Conservation (phyloP, 192 early-diverging fungal genomes). For the Allomyces macrogynus region DNA sequence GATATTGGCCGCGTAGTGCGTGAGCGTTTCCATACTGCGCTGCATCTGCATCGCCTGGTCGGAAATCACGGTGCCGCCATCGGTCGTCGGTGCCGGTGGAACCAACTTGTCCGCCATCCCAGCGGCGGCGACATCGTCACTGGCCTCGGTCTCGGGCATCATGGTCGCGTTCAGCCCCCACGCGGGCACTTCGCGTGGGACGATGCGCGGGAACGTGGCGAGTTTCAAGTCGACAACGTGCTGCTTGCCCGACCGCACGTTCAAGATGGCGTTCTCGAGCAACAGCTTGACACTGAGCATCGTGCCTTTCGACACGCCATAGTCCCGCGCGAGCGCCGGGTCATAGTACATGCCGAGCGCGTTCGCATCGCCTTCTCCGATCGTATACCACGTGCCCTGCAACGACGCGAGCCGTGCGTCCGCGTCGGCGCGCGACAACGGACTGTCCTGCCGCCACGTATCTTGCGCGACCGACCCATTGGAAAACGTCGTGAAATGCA, state of each 20-base stretch:
- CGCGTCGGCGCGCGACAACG: too few relatives aligned
- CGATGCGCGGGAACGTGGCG: not conserved
- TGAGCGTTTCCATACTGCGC: not conserved
- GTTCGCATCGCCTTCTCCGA: not conserved
- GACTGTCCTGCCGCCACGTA: too few relatives aligned
- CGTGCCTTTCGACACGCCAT: not conserved
- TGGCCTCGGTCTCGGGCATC: not conserved
- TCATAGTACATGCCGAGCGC: not conserved
- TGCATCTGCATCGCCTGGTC: not conserved
- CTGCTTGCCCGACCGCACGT: not conserved
- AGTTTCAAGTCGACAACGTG: not conserved
- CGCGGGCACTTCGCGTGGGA: not conserved
- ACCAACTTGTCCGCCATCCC: not conserved
- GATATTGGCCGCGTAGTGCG: slow-evolving; percentile 1
- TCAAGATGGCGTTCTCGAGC: not conserved
- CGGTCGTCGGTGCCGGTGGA: not conserved
- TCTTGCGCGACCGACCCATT: not conserved
- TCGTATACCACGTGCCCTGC: not conserved
- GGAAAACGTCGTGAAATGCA: not conserved
- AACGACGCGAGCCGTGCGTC: not conserved
- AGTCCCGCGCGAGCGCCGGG: not conserved
- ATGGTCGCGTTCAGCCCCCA: not conserved
- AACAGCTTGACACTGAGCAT: not conserved
- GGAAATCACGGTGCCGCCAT: not conserved
- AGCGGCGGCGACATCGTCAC: too few relatives aligned